Percentiles rank a stretch among this genome's conserved stretches.
phyloP scores from a whole-genome alignment of 805 yeast species.

The Saturnispora silvae region DNA sequence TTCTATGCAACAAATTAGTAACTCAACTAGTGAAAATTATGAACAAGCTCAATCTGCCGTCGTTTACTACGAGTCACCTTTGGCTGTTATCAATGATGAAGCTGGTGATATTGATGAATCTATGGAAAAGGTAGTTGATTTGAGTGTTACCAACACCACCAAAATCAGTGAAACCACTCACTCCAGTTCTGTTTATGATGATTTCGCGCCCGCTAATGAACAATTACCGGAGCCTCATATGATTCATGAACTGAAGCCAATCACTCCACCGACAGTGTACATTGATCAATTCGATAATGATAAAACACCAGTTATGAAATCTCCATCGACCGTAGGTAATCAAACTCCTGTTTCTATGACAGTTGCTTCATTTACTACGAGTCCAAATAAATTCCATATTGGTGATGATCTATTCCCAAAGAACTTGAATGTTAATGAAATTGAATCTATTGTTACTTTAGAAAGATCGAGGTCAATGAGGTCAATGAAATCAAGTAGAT shows the following conservation, averaged over 20 bases:
- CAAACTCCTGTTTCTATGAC: slow-evolving; percentile 9
- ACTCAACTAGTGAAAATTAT: slow-evolving; percentile 6
- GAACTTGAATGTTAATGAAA: slow-evolving; percentile 53
- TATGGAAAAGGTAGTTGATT: slow-evolving; percentile 3
- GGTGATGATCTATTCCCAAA: slow-evolving; percentile 67
- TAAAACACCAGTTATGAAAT: not conserved
- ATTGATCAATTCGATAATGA: not conserved
- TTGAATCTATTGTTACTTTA: slow-evolving; percentile 60
- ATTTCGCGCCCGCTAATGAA: not conserved
- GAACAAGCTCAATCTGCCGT: slow-evolving; percentile 10
- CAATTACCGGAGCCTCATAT: slow-evolving; percentile 5
- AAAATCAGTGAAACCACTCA: slow-evolving; percentile 1
- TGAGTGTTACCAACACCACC: not conserved
- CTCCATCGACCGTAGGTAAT: slow-evolving; percentile 2
- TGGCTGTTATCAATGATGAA: slow-evolving; percentile 9
- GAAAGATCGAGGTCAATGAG: slow-evolving; percentile 55
- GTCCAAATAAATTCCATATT: slow-evolving; percentile 23
- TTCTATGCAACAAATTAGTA: slow-evolving; percentile 8
- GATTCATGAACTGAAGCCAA: not conserved
- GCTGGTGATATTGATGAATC: slow-evolving; percentile 6
- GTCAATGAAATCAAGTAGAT: slow-evolving; percentile 30
- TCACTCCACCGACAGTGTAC: not conserved
- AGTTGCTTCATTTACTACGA: slow-evolving; percentile 10
- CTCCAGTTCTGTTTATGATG: slow-evolving; percentile 1
- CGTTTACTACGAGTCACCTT: no score